Evolutionary conservation across 2,329 filamentous ascomycete species (phyloP).

Genomic region (Trichophyton schoenleinii): DNA sequence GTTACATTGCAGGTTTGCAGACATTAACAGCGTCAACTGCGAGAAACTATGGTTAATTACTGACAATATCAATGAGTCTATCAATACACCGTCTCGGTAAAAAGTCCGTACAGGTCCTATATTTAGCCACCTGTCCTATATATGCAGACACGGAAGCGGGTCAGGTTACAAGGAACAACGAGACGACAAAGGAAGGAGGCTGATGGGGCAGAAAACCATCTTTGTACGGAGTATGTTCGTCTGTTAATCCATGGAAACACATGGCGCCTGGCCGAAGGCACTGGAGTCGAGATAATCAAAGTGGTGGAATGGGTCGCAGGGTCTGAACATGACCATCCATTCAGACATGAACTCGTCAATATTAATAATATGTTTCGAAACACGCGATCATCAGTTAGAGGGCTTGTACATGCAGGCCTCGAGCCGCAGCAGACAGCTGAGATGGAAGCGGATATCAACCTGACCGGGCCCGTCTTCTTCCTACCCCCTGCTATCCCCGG

Average conservation of each 20-base stretch:
- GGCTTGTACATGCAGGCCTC: too few relatives aligned
- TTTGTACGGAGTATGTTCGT: not conserved
- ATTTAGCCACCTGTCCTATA: not conserved
- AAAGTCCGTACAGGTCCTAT: conserved; percentile 1
- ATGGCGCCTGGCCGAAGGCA: not conserved
- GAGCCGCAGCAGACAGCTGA: not conserved
- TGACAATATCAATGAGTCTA: not conserved
- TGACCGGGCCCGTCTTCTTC: not conserved
- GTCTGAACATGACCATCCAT: not conserved
- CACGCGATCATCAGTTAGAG: not conserved
- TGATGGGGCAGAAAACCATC: not conserved
- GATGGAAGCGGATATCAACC: not conserved
- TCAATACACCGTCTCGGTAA: not conserved
- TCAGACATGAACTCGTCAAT: not conserved
- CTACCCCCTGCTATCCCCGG: not conserved
- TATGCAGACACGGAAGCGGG: not conserved
- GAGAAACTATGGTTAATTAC: not conserved
- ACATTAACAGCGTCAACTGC: not conserved
- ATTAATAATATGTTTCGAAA: not conserved
- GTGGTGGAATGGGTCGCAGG: not conserved
- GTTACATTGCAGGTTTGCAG: not conserved
- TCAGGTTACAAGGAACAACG: not conserved
- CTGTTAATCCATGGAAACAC: not conserved
- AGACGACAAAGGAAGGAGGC: not conserved
- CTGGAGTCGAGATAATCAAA: too few relatives aligned